These are phyloP conservation scores for Pelargonium exstipulatum DNA, from an alignment of 441 rosid species.

Conservation along the genomic window DNA sequence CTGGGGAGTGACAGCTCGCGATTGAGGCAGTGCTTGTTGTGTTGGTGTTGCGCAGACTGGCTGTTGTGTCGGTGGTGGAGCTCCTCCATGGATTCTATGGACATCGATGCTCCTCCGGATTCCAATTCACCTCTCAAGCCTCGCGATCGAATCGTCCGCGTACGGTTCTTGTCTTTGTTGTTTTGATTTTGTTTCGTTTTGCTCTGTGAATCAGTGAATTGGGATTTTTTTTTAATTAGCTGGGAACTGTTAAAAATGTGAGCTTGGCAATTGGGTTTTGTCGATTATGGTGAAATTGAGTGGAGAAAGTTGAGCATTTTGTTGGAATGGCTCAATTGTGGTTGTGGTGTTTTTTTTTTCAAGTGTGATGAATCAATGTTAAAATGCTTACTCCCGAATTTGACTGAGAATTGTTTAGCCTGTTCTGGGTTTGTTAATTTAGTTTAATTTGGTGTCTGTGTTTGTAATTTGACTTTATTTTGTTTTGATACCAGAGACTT, in stretches of 20 bases:
- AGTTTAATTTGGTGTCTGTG: slow-evolving; percentile 9
- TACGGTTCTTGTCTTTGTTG: slow-evolving; percentile 15
- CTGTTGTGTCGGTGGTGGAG: slow-evolving; percentile 30
- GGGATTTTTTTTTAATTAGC: neutral
- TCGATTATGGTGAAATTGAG: neutral
- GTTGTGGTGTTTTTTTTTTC: neutral
- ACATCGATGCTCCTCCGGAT: slow-evolving; percentile 40
- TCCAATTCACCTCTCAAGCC: slow-evolving; percentile 33
- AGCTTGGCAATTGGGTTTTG: slow-evolving; percentile 1
- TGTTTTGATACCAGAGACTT: slow-evolving; percentile 49
- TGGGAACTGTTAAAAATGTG: slow-evolving; percentile 5
- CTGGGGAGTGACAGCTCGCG: slow-evolving; percentile 49
- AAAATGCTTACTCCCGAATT: neutral
- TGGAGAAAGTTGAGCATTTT: neutral
- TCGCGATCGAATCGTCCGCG: slow-evolving; percentile 44
- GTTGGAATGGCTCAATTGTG: neutral
- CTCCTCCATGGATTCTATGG: slow-evolving; percentile 45
- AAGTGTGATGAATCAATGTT: neutral
- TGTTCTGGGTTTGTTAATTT: neutral
- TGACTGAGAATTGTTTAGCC: neutral
- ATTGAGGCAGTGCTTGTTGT: slow-evolving; percentile 38
- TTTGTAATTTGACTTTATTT: slow-evolving; percentile 1
- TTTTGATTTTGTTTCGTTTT: neutral
- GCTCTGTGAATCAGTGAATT: neutral
- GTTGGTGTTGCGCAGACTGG: slow-evolving; percentile 42